Base-by-base conservation (phyloP, 2,329 filamentous ascomycete genomes). In the Aplosporella prunicola region DNA sequence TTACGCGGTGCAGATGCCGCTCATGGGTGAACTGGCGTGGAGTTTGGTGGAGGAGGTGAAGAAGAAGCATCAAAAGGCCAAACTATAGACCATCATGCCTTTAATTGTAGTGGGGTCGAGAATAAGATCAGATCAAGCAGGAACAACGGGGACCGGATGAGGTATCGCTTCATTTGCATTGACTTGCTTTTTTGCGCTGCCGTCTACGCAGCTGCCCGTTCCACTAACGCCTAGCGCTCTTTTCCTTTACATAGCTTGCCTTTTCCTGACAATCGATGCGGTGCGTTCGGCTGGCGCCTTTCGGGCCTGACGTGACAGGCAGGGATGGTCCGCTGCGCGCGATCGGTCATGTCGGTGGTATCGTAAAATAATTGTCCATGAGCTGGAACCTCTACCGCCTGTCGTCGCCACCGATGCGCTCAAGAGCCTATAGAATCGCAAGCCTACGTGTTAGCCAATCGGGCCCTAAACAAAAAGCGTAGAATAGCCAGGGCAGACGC, bases 11-110 rank as follows among this genome's bases (percentile, higher is more conserved):
- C 74, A 76, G 57, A 78, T 83, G 62, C 70, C 66, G 30, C 78
- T 82, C 15, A 75, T 89, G 66, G 87, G 81, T 0, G 71, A 85
- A 59, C 69, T 82, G 50, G 84, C 86, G 5, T 95, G 87, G 85
- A 67, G 71, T 41, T 62, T 86, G 49, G 79, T 88, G 41, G 58
- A 72, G 50, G 60, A 66, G 47, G 63, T 69, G 39, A 67, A 65
- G 53, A 55, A 46, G 11, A 47, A 65, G 52, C 55, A 47, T 18
- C 47, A 49, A 46, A 62, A 52, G 49, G 53, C 58, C 29, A 60
- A 50, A 44, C 47, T 62, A 47, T 62, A 55, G 47, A 20, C 11
- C 13, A n/a, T n/a, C n/a, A n/a, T n/a, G n/a, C n/a, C n/a, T n/a
- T n/a, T n/a, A 33, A 6, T 14, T 33, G 31, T 24, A 22, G 29